Evolutionary conservation across 345 rosid species (phyloP).

Genomic region (Anastatica hierochuntica): DNA sequence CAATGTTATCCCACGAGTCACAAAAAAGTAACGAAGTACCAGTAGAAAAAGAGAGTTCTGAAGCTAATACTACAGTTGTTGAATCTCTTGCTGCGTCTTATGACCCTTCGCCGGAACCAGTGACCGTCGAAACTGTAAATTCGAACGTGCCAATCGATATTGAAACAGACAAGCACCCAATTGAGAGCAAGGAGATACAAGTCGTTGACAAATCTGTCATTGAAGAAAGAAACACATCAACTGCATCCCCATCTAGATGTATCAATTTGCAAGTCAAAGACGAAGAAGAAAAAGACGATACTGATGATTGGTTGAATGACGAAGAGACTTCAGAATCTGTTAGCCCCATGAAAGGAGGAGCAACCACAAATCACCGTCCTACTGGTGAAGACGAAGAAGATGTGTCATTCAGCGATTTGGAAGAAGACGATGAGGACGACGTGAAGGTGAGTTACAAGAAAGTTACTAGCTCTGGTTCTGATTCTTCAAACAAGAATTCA

Average conservation of each 20-base stretch:
- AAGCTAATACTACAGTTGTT: background rate
- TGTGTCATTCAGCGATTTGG: constrained; percentile 91
- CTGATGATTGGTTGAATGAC: constrained; percentile 78
- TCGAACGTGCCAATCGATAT: constrained; percentile 11
- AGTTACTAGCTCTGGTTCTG: no score
- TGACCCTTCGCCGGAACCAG: constrained; percentile 26
- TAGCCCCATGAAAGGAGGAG: constrained; percentile 23
- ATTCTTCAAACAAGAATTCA: no score
- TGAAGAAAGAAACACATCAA: constrained; percentile 22
- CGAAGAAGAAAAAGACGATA: constrained; percentile 57
- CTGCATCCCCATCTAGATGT: constrained; percentile 10
- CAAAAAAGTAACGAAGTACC: constrained; percentile 51
- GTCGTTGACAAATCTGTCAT: constrained; percentile 48
- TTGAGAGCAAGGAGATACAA: constrained; percentile 38
- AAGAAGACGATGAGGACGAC: constrained; percentile 49
- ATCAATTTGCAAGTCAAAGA: constrained; percentile 27
- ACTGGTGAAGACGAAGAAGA: constrained; percentile 57
- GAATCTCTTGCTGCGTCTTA: constrained; percentile 24
- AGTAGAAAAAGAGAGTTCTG: constrained; percentile 28
- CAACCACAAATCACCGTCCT: constrained; percentile 17
- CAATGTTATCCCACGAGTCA: constrained; percentile 63
- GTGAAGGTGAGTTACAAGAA: constrained; percentile 36
- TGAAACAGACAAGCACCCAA: constrained; percentile 51
- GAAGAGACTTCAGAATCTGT: constrained; percentile 46
- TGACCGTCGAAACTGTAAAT: background rate